Base-by-base conservation (phyloP, 2,329 filamentous ascomycete genomes). In the Xylariaceae sp. region DNA sequence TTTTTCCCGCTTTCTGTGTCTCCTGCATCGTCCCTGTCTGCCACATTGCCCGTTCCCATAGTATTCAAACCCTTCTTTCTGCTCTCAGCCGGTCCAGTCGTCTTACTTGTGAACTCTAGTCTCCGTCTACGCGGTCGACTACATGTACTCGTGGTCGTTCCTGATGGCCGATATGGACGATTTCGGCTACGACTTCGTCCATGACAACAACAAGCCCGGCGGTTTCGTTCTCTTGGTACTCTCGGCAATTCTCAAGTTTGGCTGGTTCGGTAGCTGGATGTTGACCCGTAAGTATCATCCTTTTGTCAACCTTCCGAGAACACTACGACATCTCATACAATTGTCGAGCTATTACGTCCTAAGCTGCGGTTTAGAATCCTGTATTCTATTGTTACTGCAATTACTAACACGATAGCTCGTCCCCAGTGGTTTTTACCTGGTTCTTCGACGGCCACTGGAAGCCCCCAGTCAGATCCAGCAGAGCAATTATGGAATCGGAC, bases 391-490 rank as follows among this genome's bases (percentile, higher is more conserved):
- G 21, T 23, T 23, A 23, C 21, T 12, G 21, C 21, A 23, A 23
- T 12, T 12, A 23, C 21, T 23, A 23, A 7, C 21, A 23, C 21
- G 7, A 12, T 23, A 23, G 7, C 21, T 23, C 7, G 15, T 44
- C 12, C 33, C 37, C 33, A 30, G 19, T 43, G 5, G 23, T 40
- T 23, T 37, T 37, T 10, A 42, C 36, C n/a, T 37, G 36, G 26
- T 29, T 44, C 19, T 28, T 24, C n/a, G 42, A 45, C 30, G 25
- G 31, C 17, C 14, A 44, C 4, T 44, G 38, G 39, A 23, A 18
- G 11, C 35, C 36, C 5, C 12, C 27, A 44, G 40, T 27, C 30
- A 29, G 35, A 40, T 44, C 17, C 36, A 36, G 37, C 42, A 44
- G 27, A 32, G 32, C n/a, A 35, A 40, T 17, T 11, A 5, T 11